A percentile compares a stretch with the other conserved stretches of the same genome.
These are phyloP conservation scores for Hypomontagnella submonticulosa DNA, from an alignment of 495 filamentous ascomycete genomes.

Conservation along the genomic window DNA sequence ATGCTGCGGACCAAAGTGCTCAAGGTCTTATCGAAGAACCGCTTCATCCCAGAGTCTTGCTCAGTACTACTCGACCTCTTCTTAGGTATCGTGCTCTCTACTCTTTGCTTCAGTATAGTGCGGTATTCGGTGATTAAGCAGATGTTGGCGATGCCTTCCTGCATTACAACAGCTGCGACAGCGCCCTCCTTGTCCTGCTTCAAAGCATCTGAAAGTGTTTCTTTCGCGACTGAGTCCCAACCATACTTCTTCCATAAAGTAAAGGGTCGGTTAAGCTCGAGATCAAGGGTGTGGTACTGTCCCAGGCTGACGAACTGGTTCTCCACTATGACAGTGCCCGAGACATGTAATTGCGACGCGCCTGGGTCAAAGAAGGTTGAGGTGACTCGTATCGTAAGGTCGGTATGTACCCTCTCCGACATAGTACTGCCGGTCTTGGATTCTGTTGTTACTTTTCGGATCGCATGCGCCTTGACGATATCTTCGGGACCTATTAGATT, in stretches of 20 bases:
- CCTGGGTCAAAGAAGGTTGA: conserved; percentile 90
- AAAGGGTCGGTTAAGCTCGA: conserved; percentile 75
- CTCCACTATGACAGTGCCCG: conserved; percentile 82
- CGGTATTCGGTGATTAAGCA: conserved; percentile 92
- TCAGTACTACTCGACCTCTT: conserved; percentile 73
- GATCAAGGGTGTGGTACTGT: conserved; percentile 87
- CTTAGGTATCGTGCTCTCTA: conserved; percentile 84
- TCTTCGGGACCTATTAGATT: conserved; percentile 89
- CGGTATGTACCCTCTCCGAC: conserved; percentile 79
- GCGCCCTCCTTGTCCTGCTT: conserved; percentile 80
- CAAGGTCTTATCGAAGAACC: conserved; percentile 83
- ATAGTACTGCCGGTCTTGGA: conserved; percentile 78
- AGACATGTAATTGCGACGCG: conserved; percentile 84
- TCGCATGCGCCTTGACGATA: conserved; percentile 80
- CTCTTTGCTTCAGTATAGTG: conserved; percentile 84
- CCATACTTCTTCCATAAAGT: conserved; percentile 87
- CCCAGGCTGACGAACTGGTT: conserved; percentile 86
- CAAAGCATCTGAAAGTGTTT: conserved; percentile 80
- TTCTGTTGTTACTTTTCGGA: conserved; percentile 80
- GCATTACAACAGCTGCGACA: conserved; percentile 90
- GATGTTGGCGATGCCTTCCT: conserved; percentile 92
- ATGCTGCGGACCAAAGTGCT: conserved; percentile 80
- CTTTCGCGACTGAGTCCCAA: conserved; percentile 91
- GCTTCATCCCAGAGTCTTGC: conserved; percentile 79
- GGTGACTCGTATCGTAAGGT: conserved; percentile 82